Percentiles rank a stretch among this genome's conserved stretches.
Conservation (phyloP, 768 basidiomycete species). For the Trametopsis cervina region DNA sequence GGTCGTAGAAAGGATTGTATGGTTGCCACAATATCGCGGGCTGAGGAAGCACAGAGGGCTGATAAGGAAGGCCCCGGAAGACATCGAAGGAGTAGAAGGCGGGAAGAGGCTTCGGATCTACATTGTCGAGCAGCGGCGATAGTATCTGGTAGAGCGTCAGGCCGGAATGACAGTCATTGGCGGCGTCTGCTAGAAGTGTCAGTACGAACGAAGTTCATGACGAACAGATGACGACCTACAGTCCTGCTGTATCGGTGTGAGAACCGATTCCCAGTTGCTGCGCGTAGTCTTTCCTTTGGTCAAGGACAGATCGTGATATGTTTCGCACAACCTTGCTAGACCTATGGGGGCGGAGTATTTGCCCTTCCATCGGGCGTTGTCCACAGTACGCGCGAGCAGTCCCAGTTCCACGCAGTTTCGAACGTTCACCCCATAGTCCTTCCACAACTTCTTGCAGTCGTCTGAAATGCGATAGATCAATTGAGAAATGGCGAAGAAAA, state of each 20-base stretch:
- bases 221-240: conserved; percentile 38
- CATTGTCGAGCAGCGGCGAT: conserved; percentile 31
- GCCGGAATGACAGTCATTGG: conserved; percentile 65
- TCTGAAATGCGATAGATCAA: conserved; percentile 33
- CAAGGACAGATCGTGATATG: conserved; percentile 46
- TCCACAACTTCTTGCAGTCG: conserved; percentile 61
- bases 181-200: conserved; percentile 43
- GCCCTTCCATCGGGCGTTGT: conserved; percentile 69
- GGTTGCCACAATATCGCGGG: conserved; percentile 37
- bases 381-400: conserved; percentile 61
- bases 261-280: conserved; percentile 61
- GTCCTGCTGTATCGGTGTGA: conserved; percentile 43
- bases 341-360: conserved; percentile 54
- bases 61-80: conserved; percentile 38
- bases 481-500: not conserved
- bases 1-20: conserved; percentile 63
- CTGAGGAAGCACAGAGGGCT: conserved; percentile 24
- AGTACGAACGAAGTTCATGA: not conserved
- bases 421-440: conserved; percentile 32
- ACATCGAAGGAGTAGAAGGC: conserved; percentile 54
- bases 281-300: conserved; percentile 53
- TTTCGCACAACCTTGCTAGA: conserved; percentile 56
- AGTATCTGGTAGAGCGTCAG: conserved; percentile 46
- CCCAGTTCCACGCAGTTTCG: conserved; percentile 62
- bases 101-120: conserved; percentile 28